Evolutionary conservation across 179 eudicot genomes (phyloP), one percentile per base, ranked within the genome.

Genomic region (Carnegiea gigantea): DNA sequence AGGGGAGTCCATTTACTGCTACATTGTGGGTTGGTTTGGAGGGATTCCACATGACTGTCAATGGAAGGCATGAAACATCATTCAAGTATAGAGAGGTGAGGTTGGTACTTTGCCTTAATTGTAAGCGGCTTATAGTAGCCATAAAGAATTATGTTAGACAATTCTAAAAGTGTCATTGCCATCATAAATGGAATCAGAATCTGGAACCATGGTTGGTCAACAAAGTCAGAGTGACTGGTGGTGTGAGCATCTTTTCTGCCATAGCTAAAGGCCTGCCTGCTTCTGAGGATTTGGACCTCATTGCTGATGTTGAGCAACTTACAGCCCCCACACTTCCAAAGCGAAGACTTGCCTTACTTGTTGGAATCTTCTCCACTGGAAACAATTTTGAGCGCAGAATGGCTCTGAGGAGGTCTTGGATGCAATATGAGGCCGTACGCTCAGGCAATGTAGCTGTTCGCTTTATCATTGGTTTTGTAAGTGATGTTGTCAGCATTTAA

Each of bases 341-440:
- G 75, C 90, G 91, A 83, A 88, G 88, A 82, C 84, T 92, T 73
- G 78, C 83, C 57, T 78, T 95, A 84, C 82, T 94, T n/a, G 86
- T 94, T 49, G 99, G 97, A 65, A 90, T 95, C 78, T 95, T 95
- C 91, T 95, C 99, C 46, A 87, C 93, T 15, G 97, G 92, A 49
- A 95, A 95, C 88, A 95, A 95, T 80, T 95, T 95, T 77, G 91
- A 92, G 83, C 96, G 99, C 24, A 90, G 98, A 59, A 91, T 94
- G 99, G 98, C 99, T 26, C 77, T 94, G n/a, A 91, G 99, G 86
- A 92, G 95, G 84, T 87, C 99, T 46, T 95, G 99, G 99, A 94
- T 95, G 99, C 97, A 94, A 81, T 95, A 94, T 84, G 90, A 94
- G 79, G 92, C 92, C 88, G 91, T 95, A 40, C 99, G 92, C 78